These are phyloP conservation scores for Xylariomycetidae sp. DNA, from an alignment of 2,329 filamentous ascomycete species.

Conservation along the genomic window DNA sequence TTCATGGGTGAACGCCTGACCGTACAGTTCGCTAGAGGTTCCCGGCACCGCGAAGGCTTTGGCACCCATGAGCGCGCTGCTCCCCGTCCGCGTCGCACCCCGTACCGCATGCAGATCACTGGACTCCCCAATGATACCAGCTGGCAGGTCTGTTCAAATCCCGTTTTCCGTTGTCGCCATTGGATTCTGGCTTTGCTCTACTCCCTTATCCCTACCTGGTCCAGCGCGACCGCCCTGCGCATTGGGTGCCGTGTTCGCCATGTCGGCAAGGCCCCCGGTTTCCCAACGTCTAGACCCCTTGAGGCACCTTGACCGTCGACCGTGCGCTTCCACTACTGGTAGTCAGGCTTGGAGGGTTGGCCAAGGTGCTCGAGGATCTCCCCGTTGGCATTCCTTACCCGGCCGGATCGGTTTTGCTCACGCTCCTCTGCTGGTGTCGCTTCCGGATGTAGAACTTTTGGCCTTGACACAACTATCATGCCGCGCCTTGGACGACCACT, in stretches of 20 bases:
- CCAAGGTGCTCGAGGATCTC: slow-evolving; percentile 23
- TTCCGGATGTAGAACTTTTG: slow-evolving; percentile 23
- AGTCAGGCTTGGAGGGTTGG: slow-evolving; percentile 24
- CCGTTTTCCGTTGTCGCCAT: slow-evolving; percentile 41
- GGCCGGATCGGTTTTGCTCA: slow-evolving; percentile 27
- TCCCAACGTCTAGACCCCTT: slow-evolving; percentile 18
- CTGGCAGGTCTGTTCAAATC: slow-evolving; percentile 94
- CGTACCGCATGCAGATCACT: slow-evolving; percentile 95
- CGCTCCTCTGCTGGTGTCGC: slow-evolving; percentile 27
- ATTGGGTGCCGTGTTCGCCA: slow-evolving; percentile 21
- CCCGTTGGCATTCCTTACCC: slow-evolving; percentile 20
- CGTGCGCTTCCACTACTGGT: slow-evolving; percentile 19
- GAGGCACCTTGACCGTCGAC: slow-evolving; percentile 16
- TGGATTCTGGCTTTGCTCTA: slow-evolving; percentile 29
- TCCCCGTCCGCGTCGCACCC: slow-evolving; percentile 82
- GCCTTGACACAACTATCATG: slow-evolving; percentile 26
- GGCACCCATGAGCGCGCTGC: slow-evolving; percentile 50
- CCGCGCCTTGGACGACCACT: slow-evolving; percentile 58
- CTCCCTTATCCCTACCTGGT: slow-evolving; percentile 19
- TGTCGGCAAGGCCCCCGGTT: slow-evolving; percentile 19
- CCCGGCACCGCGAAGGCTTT: slow-evolving; percentile 48
- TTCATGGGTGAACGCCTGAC: slow-evolving; percentile 98
- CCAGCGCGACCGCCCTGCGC: slow-evolving; percentile 19
- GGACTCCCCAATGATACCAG: slow-evolving; percentile 97
- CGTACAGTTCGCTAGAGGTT: slow-evolving; percentile 94